Evolutionary conservation across 1,284 basidiomycete species (phyloP).

Genomic region (Sanghuangporus sanghuang): DNA sequence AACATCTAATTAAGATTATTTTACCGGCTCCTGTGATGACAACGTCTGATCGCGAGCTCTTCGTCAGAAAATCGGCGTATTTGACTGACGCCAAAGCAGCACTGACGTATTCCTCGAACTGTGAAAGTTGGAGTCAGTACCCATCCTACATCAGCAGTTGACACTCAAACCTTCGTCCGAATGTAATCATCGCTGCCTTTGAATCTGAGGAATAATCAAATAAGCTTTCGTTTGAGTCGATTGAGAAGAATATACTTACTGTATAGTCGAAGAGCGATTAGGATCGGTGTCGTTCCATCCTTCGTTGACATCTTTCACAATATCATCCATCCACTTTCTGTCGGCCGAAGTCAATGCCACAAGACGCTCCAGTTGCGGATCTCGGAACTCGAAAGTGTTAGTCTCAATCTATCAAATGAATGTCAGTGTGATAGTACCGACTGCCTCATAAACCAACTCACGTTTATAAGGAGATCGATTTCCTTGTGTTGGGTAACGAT

Average conservation of each 20-base stretch:
- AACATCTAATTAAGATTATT: constrained; percentile 21
- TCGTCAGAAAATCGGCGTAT: constrained; percentile 76
- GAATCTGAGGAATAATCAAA: constrained; percentile 45
- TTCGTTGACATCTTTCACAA: constrained; percentile 72
- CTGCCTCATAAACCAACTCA: constrained; percentile 34
- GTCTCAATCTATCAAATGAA: constrained; percentile 64
- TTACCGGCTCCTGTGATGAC: constrained; percentile 60
- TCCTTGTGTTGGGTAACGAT: constrained; percentile 94
- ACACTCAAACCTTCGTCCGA: constrained; percentile 62
- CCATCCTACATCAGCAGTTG: neutral
- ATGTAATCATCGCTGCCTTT: constrained; percentile 93
- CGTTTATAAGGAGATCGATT: constrained; percentile 89
- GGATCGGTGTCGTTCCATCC: constrained; percentile 69
- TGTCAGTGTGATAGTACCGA: neutral
- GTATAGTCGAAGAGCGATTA: constrained; percentile 50
- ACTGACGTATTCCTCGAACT: constrained; percentile 85
- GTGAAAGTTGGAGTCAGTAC: constrained; percentile 2
- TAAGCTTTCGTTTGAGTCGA: neutral
- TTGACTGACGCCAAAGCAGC: constrained; percentile 80
- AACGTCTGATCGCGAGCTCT: constrained; percentile 57
- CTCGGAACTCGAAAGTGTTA: constrained; percentile 78
- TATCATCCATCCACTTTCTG: constrained; percentile 91
- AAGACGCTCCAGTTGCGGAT: constrained; percentile 74
- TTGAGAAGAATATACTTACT: constrained; percentile 36
- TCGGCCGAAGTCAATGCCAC: constrained; percentile 87